These are phyloP conservation scores for Malassezia globosa DNA, from an alignment of 1,284 basidiomycete genomes.

Conservation along the genomic window DNA sequence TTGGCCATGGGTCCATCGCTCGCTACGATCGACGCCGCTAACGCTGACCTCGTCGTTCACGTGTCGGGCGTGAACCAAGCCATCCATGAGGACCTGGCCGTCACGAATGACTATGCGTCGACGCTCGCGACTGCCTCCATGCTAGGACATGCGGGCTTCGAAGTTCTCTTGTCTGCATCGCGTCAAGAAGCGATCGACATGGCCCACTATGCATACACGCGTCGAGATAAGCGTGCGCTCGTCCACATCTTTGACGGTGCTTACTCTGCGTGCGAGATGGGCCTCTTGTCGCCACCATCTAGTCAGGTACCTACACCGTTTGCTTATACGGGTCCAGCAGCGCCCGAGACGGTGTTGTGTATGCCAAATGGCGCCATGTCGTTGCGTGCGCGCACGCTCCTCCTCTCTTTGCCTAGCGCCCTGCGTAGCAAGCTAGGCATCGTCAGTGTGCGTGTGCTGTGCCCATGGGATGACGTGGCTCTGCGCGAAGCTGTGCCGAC, in stretches of 20 bases:
- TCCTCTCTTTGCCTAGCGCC: conserved; percentile 25
- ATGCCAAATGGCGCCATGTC: conserved; percentile 40
- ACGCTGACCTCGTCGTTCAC: conserved; percentile 37
- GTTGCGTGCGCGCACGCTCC: conserved; percentile 32
- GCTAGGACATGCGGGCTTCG: conserved; percentile 28
- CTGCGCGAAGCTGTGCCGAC: conserved; percentile 30
- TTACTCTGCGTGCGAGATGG: conserved; percentile 35
- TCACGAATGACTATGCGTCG: conserved; percentile 44
- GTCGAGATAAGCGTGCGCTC: conserved; percentile 25
- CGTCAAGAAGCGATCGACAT: conserved; percentile 40
- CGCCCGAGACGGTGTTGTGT: conserved; percentile 35
- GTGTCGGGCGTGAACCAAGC: conserved; percentile 40
- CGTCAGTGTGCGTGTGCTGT: conserved; percentile 32
- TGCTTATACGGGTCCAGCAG: conserved; percentile 36
- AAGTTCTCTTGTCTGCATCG: conserved; percentile 36
- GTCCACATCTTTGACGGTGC: conserved; percentile 46
- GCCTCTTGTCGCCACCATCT: conserved; percentile 27
- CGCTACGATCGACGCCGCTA: conserved; percentile 19
- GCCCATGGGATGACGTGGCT: conserved; percentile 35
- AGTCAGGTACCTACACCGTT: conserved; percentile 58
- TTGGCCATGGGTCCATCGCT: conserved; percentile 42
- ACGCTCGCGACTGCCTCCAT: conserved; percentile 34
- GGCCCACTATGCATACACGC: conserved; percentile 36
- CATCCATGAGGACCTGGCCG: conserved; percentile 22
- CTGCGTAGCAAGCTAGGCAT: conserved; percentile 32